Percentiles rank a stretch among this genome's conserved stretches.
These are phyloP conservation scores for Umbilicus rupestris DNA, from an alignment of 164 flowering plant genomes.

Conservation along the genomic window DNA sequence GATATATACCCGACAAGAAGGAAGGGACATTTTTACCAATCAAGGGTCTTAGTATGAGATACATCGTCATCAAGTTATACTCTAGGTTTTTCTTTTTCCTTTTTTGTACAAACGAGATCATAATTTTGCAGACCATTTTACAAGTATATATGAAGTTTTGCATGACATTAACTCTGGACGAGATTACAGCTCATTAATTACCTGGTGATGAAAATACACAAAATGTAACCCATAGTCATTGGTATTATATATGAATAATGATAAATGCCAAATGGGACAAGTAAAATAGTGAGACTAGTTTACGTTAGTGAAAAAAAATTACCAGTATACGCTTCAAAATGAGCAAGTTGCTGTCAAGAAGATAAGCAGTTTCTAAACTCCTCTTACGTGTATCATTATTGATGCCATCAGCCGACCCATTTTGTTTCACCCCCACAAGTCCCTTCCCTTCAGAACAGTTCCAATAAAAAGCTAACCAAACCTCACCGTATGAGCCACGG, in stretches of 20 bases:
- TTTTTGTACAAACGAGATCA: too few species aligned
- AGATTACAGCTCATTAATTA: neutral
- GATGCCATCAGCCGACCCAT: slow-evolving; percentile 14
- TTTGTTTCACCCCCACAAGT: slow-evolving; percentile 19
- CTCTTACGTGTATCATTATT: slow-evolving; percentile 16
- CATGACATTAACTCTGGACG: neutral
- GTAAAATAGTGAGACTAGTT: neutral
- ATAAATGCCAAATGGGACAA: neutral
- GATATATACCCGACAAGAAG: neutral
- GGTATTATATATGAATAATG: neutral
- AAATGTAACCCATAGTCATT: neutral
- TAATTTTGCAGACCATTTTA: neutral
- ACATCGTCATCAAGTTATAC: too few species aligned
- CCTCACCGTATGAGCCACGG: slow-evolving; percentile 97
- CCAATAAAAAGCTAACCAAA: slow-evolving; percentile 92
- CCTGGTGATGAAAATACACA: neutral
- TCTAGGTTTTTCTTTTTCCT: too few species aligned
- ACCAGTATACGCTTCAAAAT: slow-evolving; percentile 96
- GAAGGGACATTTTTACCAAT: neutral
- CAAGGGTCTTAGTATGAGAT: neutral
- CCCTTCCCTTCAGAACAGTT: slow-evolving; percentile 45
- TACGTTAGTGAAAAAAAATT: slow-evolving; percentile 12
- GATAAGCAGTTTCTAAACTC: slow-evolving; percentile 18
- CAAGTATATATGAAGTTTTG: neutral
- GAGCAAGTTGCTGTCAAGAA: slow-evolving; percentile 35